Evolutionary conservation across 768 basidiomycete genomes (phyloP), one percentile per base, ranked within the genome.

Genomic region (Glaciozyma martinii): DNA sequence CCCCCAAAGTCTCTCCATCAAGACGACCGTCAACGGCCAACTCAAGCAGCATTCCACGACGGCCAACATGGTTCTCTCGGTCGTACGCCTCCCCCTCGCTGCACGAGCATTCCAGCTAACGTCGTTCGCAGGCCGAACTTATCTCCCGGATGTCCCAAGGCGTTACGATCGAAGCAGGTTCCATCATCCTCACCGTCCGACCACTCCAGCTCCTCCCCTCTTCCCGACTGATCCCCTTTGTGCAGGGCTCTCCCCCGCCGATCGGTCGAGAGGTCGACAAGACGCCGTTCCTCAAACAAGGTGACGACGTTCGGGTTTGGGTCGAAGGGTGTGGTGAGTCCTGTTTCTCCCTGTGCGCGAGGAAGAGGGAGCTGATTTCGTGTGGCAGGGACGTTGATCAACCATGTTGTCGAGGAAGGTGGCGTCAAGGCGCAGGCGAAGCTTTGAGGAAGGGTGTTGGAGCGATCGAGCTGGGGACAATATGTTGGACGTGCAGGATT

Each of bases 121-220:
- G 60, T 64, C 18, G 60, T 32, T 8, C n/a, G n/a, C 42, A 70
- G 69, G 65, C 69, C 1, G 63, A 70, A 32, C 33, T 76, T 55
- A 71, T 76, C 53, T 68, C 75, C 5, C 69, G 69, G 60, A 60
- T 76, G 29, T 76, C 76, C 1, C 72, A 75, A 54, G 77, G 77
- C 4, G 71, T 76, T 3, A 78, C 76, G 0, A 67, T 78, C n/a
- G 65, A 68, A 10, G 60, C 73, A 9, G 76, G 76, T 7, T 76
- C 75, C 1, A 52, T 78, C 30, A 76, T 78, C 68, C 65, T 77
- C 43, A 77, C 76, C 7, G 56, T 40, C 10, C 37, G 37, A 10
- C 7, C 37, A 40, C 7, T 13, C 12, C 8, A 76, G 75, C 16
- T 70, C 72, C n/a, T 6, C 72, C 72, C 9, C 19, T 66, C 44